Percentiles rank a stretch among this genome's conserved stretches.
Conservation (phyloP, 2,329 filamentous ascomycete species). For the Penicillium sclerotigenum region DNA sequence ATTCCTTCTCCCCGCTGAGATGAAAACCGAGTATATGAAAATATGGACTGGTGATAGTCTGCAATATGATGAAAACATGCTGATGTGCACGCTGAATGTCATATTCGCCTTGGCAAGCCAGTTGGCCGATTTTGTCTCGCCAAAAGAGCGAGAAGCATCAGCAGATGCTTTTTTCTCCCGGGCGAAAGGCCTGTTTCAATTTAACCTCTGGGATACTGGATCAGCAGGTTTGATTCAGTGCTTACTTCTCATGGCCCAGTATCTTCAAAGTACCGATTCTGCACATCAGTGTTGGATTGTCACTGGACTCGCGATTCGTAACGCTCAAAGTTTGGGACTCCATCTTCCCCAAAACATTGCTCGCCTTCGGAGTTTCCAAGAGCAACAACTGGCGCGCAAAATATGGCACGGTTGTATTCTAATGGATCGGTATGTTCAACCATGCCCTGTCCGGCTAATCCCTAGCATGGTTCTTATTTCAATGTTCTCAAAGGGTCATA, state of each 20-base stretch:
- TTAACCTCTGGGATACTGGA: slow-evolving; percentile 44
- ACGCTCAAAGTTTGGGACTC: slow-evolving; percentile 48
- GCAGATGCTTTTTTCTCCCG: slow-evolving; percentile 45
- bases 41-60: slow-evolving; percentile 42
- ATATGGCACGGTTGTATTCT: slow-evolving; percentile 40
- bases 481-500: slow-evolving; percentile 26
- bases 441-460: background rate
- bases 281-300: slow-evolving; percentile 52
- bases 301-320: slow-evolving; percentile 47
- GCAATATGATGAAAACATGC: slow-evolving; percentile 42
- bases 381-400: slow-evolving; percentile 31
- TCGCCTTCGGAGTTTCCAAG: slow-evolving; percentile 22
- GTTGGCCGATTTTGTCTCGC: slow-evolving; percentile 41
- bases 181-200: slow-evolving; percentile 44
- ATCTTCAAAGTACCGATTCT: slow-evolving; percentile 49
- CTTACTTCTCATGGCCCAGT: slow-evolving; percentile 49
- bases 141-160: slow-evolving; percentile 41
- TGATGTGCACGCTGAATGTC: slow-evolving; percentile 48
- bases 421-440: slow-evolving; percentile 32
- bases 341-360: slow-evolving; percentile 43
- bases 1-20: slow-evolving; percentile 41
- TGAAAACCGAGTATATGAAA: slow-evolving; percentile 41
- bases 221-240: slow-evolving; percentile 49
- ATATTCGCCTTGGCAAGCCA: slow-evolving; percentile 49
- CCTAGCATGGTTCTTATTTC: background rate